Percentiles rank a stretch among this genome's conserved stretches.
These are phyloP conservation scores for Ogataea naganishii DNA, from an alignment of 805 yeast genomes.

Conservation along the genomic window DNA sequence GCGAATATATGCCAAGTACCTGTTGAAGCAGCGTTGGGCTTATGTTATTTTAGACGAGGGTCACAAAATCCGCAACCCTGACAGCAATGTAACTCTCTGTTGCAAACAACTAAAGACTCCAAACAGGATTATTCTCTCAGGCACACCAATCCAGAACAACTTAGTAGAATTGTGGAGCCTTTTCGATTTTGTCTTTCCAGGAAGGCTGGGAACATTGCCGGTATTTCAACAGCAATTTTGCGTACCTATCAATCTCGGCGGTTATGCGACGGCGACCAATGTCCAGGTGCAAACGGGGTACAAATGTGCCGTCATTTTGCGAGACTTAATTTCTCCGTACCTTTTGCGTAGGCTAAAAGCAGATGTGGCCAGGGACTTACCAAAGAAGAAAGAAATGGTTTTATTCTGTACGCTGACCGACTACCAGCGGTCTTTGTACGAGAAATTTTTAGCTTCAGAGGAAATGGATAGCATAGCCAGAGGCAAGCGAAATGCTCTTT, in stretches of 20 bases:
- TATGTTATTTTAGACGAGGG: constrained; percentile 93
- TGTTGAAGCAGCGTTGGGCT: constrained; percentile 76
- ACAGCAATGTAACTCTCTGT: constrained; percentile 74
- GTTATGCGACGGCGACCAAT: constrained; percentile 94
- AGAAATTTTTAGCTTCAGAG: constrained; percentile 64
- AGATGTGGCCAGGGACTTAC: constrained; percentile 93
- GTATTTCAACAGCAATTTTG: constrained; percentile 91
- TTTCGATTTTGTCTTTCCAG: constrained; percentile 93
- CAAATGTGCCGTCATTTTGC: constrained; percentile 85
- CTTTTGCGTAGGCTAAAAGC: constrained; percentile 77
- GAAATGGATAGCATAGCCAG: constrained; percentile 64
- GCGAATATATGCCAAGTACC: constrained; percentile 39
- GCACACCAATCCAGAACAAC: constrained; percentile 96
- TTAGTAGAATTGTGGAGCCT: constrained; percentile 88
- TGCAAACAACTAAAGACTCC: constrained; percentile 80
- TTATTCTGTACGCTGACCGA: constrained; percentile 80
- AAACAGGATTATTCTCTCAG: constrained; percentile 83
- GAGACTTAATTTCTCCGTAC: constrained; percentile 87
- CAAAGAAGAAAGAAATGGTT: constrained; percentile 90
- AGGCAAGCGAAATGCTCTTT: constrained; percentile 75
- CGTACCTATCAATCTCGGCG: constrained; percentile 91
- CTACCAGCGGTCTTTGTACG: constrained; percentile 65
- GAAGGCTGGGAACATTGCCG: constrained; percentile 88
- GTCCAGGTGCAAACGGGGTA: constrained; percentile 94
- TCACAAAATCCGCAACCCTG: constrained; percentile 93